Base-by-base conservation (phyloP, 2,329 filamentous ascomycete species). In the Ophiostoma perfectum region DNA sequence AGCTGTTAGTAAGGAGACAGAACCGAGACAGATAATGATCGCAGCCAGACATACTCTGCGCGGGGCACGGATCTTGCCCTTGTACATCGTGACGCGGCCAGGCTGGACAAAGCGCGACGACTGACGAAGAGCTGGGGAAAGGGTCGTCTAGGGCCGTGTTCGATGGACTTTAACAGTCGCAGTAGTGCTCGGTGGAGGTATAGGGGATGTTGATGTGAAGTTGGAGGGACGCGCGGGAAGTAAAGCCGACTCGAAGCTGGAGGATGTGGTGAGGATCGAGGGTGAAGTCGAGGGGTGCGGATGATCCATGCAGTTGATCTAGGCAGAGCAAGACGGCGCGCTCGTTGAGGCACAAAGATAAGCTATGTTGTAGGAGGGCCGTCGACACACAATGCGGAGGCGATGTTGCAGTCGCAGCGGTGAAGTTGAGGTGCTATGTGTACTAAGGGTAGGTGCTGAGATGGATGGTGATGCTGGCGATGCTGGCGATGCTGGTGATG, bases 41-140 rank as follows among this genome's bases (percentile, higher is more conserved):
- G 18, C 8, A 18, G 36, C n/a, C 3, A 11, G 14, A 64, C 68
- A 58, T 82, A 91, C 89, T 78, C 86, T 82, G 75, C 87, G 81
- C 47, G 89, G 89, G 68, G 88, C 85, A 67, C 88, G 81, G 70
- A 92, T 90, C 75, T 88, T 90, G 62, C 83, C 68, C 64, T 71
- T 71, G 44, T 74, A 71, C 73, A 74, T 74, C 64, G 68, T 47
- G 39, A 44, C 36, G 39, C n/a, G 27, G 18, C 11, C 14, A 41
- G 52, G n/a, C 14, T 12, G 64, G 44, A 45, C 27, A 27, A 45
- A 60, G 14, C 38, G 58, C 14, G 11, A 36, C 14, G 11, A 36
- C 27, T 42, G 8, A 41, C 38, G 16, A 16, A 12, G 8, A 3
- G 7, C 12, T 18, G 8, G 55, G 11, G 41, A 16, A 55, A 45